These are phyloP conservation scores for Dactylellina parvicollis DNA, from an alignment of 2,329 filamentous ascomycete species.

Conservation along the genomic window DNA sequence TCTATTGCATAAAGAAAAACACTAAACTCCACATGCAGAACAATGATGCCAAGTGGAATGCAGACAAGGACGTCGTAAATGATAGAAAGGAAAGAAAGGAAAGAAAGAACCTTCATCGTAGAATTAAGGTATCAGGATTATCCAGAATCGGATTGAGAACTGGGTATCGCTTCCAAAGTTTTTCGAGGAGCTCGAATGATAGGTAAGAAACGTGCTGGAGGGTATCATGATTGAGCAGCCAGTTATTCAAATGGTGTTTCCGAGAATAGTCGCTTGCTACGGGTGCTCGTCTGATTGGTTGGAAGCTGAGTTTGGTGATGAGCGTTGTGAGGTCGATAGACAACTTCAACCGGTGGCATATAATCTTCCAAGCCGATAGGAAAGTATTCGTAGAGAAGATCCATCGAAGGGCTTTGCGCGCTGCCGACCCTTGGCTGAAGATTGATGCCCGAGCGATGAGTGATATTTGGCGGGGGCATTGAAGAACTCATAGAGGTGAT, in stretches of 20 bases:
- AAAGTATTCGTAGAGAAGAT: slow-evolving; percentile 52
- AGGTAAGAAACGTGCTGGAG: neutral
- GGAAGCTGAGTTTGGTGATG: slow-evolving; percentile 50
- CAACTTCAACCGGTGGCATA: slow-evolving; percentile 46
- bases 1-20: slow-evolving; percentile 1
- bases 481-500: slow-evolving; percentile 23
- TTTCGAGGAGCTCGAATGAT: neutral
- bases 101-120: slow-evolving; percentile 17
- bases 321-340: slow-evolving; percentile 49
- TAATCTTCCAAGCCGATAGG: slow-evolving; percentile 47
- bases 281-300: slow-evolving; percentile 33
- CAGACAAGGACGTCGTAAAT: slow-evolving; percentile 10
- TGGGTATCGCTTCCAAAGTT: neutral
- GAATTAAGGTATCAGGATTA: neutral
- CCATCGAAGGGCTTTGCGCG: slow-evolving; percentile 46
- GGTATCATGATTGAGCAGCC: neutral
- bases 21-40: slow-evolving; percentile 52
- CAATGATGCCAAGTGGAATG: slow-evolving; percentile 37
- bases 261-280: slow-evolving; percentile 51
- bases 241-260: slow-evolving; percentile 50
- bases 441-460: slow-evolving; percentile 7
- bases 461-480: slow-evolving; percentile 37
- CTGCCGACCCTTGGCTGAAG: slow-evolving; percentile 6
- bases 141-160: neutral
- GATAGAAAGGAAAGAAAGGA: neutral